phyloP scores from a whole-genome alignment of 1,284 basidiomycete species.

The Golubevia sp. region DNA sequence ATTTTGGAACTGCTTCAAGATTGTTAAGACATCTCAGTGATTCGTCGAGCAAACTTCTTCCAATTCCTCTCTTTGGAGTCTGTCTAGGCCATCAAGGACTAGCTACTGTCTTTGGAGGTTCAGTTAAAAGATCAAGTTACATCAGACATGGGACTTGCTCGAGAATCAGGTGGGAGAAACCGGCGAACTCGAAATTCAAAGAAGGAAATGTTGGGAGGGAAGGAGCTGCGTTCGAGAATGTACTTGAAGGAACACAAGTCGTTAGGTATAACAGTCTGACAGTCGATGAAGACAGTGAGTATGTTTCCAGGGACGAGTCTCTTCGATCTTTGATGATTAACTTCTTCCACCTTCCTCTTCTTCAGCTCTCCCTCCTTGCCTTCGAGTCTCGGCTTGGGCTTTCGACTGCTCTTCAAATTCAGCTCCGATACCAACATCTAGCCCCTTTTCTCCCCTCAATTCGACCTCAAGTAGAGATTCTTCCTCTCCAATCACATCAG shows the following conservation, averaged over 20 bases:
- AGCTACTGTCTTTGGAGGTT: constrained; percentile 75
- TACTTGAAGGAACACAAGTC: constrained; percentile 67
- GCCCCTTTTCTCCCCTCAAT: no score
- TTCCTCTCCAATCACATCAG: no score
- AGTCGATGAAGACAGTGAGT: constrained; percentile 61
- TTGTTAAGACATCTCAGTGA: constrained; percentile 21
- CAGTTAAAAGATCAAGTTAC: constrained; percentile 21
- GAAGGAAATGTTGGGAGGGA: no score
- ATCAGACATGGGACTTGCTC: constrained; percentile 42
- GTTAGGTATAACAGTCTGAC: constrained; percentile 76
- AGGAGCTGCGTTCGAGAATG: no score
- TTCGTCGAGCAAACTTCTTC: constrained; percentile 8
- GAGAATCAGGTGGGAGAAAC: constrained; percentile 14
- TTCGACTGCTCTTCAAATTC: constrained; percentile 22
- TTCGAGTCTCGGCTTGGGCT: constrained; percentile 65
- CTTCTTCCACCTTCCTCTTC: background rate
- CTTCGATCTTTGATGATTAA: background rate
- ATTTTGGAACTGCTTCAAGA: constrained; percentile 44
- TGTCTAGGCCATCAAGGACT: constrained; percentile 93
- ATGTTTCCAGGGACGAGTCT: background rate
- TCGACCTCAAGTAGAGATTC: no score
- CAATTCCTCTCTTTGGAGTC: constrained; percentile 79
- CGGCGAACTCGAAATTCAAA: no score
- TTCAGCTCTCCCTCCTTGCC: constrained; percentile 62
- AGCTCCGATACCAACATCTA: constrained; percentile 1